Evolutionary conservation across 139 green algal species (phyloP).

Genomic region (Tetraselmis chui): DNA sequence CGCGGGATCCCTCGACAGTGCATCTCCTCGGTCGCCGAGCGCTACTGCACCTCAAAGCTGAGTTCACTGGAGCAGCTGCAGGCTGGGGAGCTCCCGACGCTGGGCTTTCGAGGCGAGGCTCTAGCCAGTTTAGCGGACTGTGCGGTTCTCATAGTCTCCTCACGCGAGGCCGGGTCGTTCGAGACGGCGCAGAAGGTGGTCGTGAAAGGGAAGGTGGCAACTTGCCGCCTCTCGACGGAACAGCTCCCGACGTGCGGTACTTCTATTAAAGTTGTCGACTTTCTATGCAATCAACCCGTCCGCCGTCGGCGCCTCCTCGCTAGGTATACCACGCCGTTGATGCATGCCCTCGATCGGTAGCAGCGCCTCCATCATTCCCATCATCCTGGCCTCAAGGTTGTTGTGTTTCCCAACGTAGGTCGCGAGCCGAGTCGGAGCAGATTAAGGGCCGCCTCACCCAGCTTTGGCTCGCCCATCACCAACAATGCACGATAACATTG

Average conservation of each 20-base stretch:
- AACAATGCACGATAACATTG: constrained; percentile 1
- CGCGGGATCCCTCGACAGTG: constrained; percentile 17
- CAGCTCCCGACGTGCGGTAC: constrained; percentile 31
- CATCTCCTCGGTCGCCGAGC: constrained; percentile 16
- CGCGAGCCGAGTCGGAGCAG: not conserved
- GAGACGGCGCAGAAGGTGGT: too few relatives aligned
- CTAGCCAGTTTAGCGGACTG: constrained; percentile 26
- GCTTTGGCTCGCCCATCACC: not conserved
- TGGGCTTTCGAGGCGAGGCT: constrained; percentile 52
- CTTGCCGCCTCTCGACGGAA: constrained; percentile 17
- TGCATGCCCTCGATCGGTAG: too few relatives aligned
- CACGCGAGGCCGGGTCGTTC: constrained; percentile 23
- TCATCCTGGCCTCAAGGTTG: too few relatives aligned
- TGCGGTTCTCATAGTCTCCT: constrained; percentile 32
- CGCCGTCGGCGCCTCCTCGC: constrained; percentile 3
- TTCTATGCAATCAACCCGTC: constrained; percentile 38
- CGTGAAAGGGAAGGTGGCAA: too few relatives aligned
- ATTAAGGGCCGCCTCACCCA: not conserved
- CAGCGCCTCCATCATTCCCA: too few relatives aligned
- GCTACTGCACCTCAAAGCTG: constrained; percentile 30
- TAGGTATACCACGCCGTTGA: too few relatives aligned
- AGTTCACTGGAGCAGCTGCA: constrained; percentile 2
- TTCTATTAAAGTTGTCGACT: constrained; percentile 16
- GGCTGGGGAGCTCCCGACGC: not conserved
- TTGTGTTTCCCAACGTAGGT: too few relatives aligned